These are phyloP conservation scores for Pichia terricola DNA, from an alignment of 1,139 yeast species.

Conservation along the genomic window DNA sequence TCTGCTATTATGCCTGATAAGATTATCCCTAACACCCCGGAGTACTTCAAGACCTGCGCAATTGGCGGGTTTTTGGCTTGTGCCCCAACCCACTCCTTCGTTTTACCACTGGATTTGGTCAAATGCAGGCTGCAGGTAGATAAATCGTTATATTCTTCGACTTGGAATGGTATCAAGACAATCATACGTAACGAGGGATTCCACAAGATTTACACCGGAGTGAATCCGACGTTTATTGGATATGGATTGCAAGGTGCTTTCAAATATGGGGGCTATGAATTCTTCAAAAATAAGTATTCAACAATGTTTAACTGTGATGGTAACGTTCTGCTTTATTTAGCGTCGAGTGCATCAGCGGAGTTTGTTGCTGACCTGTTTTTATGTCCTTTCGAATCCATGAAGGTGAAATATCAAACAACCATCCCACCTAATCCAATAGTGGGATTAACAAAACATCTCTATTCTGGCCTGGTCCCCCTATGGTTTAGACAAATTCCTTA, in stretches of 20 bases:
- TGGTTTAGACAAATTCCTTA: conserved; percentile 96
- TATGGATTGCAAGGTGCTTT: conserved; percentile 95
- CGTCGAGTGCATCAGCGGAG: conserved; percentile 89
- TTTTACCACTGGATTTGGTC: conserved; percentile 86
- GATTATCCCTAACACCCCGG: conserved; percentile 44
- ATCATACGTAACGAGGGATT: conserved; percentile 66
- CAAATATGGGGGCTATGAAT: conserved; percentile 89
- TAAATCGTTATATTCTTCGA: conserved; percentile 59
- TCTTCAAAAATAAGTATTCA: conserved; percentile 69
- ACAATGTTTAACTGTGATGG: conserved; percentile 60
- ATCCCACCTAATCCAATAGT: conserved; percentile 49
- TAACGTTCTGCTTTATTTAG: conserved; percentile 64
- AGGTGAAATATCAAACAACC: conserved; percentile 87
- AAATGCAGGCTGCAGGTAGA: conserved; percentile 89
- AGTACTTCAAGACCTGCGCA: conserved; percentile 78
- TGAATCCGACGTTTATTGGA: conserved; percentile 86
- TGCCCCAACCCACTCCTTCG: conserved; percentile 91
- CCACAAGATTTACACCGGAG: conserved; percentile 70
- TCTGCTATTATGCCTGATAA: conserved; percentile 81
- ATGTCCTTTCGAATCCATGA: conserved; percentile 91
- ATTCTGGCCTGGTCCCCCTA: conserved; percentile 80
- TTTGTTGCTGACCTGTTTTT: conserved; percentile 79
- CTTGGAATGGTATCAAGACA: conserved; percentile 66
- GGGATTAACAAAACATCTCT: conserved; percentile 43
- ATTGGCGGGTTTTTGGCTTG: conserved; percentile 87